Conservation (phyloP, 2,329 filamentous ascomycete species). For the Xylaria multiplex region DNA sequence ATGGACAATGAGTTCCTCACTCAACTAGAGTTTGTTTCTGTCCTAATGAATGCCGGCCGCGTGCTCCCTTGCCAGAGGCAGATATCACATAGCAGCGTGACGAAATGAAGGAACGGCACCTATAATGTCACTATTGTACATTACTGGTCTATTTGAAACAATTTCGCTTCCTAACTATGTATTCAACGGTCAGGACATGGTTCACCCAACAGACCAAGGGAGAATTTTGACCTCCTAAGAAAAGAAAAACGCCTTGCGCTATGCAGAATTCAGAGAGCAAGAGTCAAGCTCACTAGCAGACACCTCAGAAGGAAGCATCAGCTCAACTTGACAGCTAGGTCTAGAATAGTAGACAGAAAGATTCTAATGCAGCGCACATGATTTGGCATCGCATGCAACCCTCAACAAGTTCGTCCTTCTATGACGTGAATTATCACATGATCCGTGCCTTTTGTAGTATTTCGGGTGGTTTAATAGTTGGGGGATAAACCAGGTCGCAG, state of each 20-base stretch:
- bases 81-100: neutral
- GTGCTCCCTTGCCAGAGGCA: neutral
- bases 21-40: neutral
- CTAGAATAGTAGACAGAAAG: constrained; percentile 14
- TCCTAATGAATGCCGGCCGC: neutral
- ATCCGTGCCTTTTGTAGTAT: neutral
- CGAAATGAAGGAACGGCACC: neutral
- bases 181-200: constrained; percentile 1
- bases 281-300: constrained; percentile 5
- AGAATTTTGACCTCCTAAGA: constrained; percentile 10
- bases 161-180: constrained; percentile 7
- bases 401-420: neutral
- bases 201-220: constrained; percentile 23
- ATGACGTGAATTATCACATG: constrained; percentile 1
- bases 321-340: constrained; percentile 10
- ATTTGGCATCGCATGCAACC: neutral
- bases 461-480: neutral
- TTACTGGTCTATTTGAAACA: constrained; percentile 16
- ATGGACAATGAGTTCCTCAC: too few species aligned
- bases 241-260: constrained; percentile 38
- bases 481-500: neutral
- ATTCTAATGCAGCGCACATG: constrained; percentile 15
- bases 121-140: constrained; percentile 27
- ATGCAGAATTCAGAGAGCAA: constrained; percentile 29
- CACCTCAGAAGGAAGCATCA: neutral